A percentile compares a stretch with the other conserved stretches of the same genome.
Evolutionary conservation across 257 asterid species (phyloP).

Genomic region (Nicotiana sylvestris): DNA sequence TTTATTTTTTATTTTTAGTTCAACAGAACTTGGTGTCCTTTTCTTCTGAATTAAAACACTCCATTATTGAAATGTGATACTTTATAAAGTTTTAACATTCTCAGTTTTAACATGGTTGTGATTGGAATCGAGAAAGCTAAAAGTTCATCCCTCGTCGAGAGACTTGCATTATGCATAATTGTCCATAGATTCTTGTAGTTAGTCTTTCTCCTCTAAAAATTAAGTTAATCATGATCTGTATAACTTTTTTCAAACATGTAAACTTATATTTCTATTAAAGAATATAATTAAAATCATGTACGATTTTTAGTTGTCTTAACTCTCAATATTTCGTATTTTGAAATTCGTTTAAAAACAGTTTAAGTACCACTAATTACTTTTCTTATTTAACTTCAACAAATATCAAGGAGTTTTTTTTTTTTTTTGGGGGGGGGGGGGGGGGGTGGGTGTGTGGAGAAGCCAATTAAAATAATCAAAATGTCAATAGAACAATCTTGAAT

Average conservation of each 20-base stretch:
- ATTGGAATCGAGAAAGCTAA: too few species aligned
- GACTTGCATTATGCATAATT: neutral
- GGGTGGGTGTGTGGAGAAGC: neutral
- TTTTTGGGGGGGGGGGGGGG: neutral
- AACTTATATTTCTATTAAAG: neutral
- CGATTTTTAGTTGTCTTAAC: too few species aligned
- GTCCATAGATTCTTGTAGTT: too few species aligned
- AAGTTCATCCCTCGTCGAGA: too few species aligned
- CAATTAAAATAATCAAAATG: neutral
- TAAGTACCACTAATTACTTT: neutral
- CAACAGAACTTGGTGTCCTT: neutral
- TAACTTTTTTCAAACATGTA: neutral
- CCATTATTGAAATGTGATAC: neutral
- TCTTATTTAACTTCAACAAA: neutral
- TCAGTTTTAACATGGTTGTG: too few species aligned
- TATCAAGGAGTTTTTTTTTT: neutral
- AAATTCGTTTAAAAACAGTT: too few species aligned
- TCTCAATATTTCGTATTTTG: too few species aligned
- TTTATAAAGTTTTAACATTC: too few species aligned
- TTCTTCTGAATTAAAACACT: neutral
- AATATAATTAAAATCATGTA: neutral
- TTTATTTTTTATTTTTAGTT: too few species aligned
- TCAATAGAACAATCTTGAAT: conserved; percentile 11
- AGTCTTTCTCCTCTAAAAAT: too few species aligned
- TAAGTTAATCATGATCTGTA: neutral